Base-by-base conservation (phyloP, 192 early-diverging fungal species). In the Podila minutissima region DNA sequence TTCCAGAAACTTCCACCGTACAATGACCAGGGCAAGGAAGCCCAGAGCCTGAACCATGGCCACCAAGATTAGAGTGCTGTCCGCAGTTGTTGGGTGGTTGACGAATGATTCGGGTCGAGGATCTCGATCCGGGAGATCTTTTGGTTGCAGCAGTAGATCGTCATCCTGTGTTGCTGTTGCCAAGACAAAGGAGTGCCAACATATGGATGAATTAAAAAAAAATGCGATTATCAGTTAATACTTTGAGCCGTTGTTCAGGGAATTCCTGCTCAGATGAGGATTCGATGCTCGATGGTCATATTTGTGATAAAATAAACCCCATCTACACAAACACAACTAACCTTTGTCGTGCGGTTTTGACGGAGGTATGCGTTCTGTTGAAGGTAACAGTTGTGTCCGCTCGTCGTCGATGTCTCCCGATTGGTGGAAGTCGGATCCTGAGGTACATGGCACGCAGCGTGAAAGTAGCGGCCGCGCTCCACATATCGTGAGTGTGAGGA, bases 1-100 rank as follows among this genome's bases (percentile, higher is more conserved):
- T 60, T 79, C 76, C 59, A 79, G 60, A 66, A 67, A 81, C 20
- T 48, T 68, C 77, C 77, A 81, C 7, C 77, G 70, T 2, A 81
- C 67, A 2, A 81, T 28, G 29, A 73, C 71, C 13, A 73, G 66
- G 15, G 53, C 66, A 8, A 81, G 55, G 55, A 73, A 81, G 8
- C 59, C 59, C 29, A 81, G 26, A 9, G 77, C 70, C 35, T 81
- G 77, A 7, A 73, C 69, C 49, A 81, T 50, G n/a, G 77, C 26
- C 20, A 81, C 71, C 10, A 81, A n/a, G 5, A 81, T 69, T 9
- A 72, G 60, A 2, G 65, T 35, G 62, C 58, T 72, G 49, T 81
- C 77, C 5, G 70, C 59, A 8, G 62, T 81, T 2, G 77, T 81
- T 20, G 77, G 77, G 51, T 81, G 77, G 31, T 69, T 81, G 33